Base-by-base conservation (phyloP, 2,329 filamentous ascomycete genomes). In the Leptographium wingfieldii region DNA sequence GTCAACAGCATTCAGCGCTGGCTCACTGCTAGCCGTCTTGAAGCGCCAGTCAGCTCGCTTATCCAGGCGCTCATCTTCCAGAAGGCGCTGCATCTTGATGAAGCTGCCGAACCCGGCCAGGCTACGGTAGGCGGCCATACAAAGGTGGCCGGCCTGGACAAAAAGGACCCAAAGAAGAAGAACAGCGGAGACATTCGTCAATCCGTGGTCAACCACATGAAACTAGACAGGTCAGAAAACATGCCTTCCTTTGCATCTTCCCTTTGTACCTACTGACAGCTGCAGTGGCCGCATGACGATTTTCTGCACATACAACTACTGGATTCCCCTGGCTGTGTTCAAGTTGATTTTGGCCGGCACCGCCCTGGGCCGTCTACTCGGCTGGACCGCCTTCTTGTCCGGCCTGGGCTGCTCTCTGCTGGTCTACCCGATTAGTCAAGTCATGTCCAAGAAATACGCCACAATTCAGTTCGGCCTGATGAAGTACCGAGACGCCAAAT, bases 131-230 rank as follows among this genome's bases (percentile, higher is more conserved):
- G 29, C 43, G 38, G 56, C 10, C 31, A n/a, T 1, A 46, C 51
- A 5, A 52, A 29, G 5, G 22, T 29, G 6, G 38, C 38, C 11
- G 14, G 16, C 3, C 53, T 53, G 25, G 33, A 49, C 3, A 46
- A n/a, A 19, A 60, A 62, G 22, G 35, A 55, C 31, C 25, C 29
- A 7, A 58, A 62, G 19, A 49, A 63, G 57, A 59, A 60, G 25
- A 57, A 51, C 19, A 58, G 65, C 56, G 57, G 63, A 27, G 68
- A 70, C 40, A 65, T 68, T 12, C 67, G 69, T 12, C 70, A 72
- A 59, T 70, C 69, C 3, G 69, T 72, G 27, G 68, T 72, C 53
- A 71, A 72, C 61, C 70, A 71, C 63, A 71, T 72, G 67, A 72
- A 72, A 58, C 65, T 72, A 33, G 70, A 72, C 60, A 69, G 68